These are phyloP conservation scores for Phytopythium delawarense DNA, from an alignment of 352 stramenopile species.

Conservation along the genomic window DNA sequence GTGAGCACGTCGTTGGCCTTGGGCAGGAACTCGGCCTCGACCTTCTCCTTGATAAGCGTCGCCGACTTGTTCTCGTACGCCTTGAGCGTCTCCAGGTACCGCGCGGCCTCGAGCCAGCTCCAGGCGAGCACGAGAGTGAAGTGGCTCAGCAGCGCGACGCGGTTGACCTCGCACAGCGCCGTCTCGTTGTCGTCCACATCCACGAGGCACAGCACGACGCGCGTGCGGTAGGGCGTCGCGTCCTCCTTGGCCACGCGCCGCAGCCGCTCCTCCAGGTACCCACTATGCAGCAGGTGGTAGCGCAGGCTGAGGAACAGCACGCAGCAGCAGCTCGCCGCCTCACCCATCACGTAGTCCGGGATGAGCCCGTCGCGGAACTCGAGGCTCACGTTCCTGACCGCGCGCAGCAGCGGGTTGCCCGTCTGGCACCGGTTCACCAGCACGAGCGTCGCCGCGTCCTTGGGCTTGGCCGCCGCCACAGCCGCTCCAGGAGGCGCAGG, in stretches of 20 bases:
- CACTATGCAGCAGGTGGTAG: conserved; percentile 86
- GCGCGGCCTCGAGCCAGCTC: conserved; percentile 91
- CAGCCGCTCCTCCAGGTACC: conserved; percentile 91
- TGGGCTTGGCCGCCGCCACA: conserved; percentile 4
- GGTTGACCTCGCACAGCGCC: conserved; percentile 91
- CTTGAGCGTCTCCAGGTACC: conserved; percentile 97
- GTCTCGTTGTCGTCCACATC: conserved; percentile 95
- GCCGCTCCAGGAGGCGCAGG: conserved; percentile 1
- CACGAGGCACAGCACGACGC: conserved; percentile 93
- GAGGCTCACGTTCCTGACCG: conserved; percentile 91
- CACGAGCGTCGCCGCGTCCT: conserved; percentile 55
- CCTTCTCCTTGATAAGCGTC: conserved; percentile 92
- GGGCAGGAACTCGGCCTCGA: conserved; percentile 87
- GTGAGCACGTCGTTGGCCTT: conserved; percentile 91
- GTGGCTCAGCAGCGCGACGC: conserved; percentile 86
- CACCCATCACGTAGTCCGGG: conserved; percentile 93
- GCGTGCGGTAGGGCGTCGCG: conserved; percentile 70
- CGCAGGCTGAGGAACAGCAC: conserved; percentile 90
- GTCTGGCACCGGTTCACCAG: conserved; percentile 85
- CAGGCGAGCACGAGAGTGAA: conserved; percentile 94
- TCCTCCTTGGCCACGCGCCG: conserved; percentile 84
- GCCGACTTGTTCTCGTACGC: conserved; percentile 95
- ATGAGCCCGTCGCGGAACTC: conserved; percentile 89
- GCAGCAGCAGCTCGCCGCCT: conserved; percentile 64
- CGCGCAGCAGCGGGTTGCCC: conserved; percentile 92